These are phyloP conservation scores for Marasmius fiardii DNA, from an alignment of 1,284 basidiomycete species.

Conservation along the genomic window DNA sequence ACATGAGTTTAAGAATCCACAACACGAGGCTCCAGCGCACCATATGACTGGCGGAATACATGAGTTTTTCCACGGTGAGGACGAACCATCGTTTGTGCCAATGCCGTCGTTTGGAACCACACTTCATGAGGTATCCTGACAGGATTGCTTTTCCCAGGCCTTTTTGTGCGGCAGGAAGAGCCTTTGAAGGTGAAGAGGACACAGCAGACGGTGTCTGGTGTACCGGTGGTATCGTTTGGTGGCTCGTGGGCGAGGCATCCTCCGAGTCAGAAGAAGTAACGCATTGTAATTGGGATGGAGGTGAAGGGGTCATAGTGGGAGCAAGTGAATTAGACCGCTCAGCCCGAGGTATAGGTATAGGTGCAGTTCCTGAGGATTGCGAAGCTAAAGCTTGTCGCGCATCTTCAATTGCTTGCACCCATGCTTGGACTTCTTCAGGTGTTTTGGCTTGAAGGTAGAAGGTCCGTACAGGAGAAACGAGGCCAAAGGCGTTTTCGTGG, in stretches of 20 bases:
- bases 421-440: constrained; percentile 71
- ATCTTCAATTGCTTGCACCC: constrained; percentile 84
- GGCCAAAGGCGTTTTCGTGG: constrained; percentile 87
- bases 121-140: constrained; percentile 96
- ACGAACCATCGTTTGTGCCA: constrained; percentile 97
- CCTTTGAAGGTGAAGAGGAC: constrained; percentile 38
- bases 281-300: constrained; percentile 32
- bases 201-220: constrained; percentile 37
- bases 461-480: constrained; percentile 90
- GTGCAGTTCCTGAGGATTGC: constrained; percentile 29
- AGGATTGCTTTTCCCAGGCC: constrained; percentile 75
- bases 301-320: constrained; percentile 41
- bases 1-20: constrained; percentile 13
- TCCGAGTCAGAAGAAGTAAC: constrained; percentile 75
- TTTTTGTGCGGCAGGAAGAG: constrained; percentile 27
- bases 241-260: constrained; percentile 47
- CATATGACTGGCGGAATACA: constrained; percentile 89
- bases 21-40: constrained; percentile 40
- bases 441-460: constrained; percentile 87
- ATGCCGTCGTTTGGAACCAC: constrained; percentile 86
- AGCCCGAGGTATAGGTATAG: constrained; percentile 45
- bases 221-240: constrained; percentile 26
- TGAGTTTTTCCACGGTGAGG: constrained; percentile 75
- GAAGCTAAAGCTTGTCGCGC: constrained; percentile 65
- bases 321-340: constrained; percentile 22